These are phyloP conservation scores for Aphanomyces euteiches DNA, from an alignment of 352 stramenopile genomes.

Conservation along the genomic window DNA sequence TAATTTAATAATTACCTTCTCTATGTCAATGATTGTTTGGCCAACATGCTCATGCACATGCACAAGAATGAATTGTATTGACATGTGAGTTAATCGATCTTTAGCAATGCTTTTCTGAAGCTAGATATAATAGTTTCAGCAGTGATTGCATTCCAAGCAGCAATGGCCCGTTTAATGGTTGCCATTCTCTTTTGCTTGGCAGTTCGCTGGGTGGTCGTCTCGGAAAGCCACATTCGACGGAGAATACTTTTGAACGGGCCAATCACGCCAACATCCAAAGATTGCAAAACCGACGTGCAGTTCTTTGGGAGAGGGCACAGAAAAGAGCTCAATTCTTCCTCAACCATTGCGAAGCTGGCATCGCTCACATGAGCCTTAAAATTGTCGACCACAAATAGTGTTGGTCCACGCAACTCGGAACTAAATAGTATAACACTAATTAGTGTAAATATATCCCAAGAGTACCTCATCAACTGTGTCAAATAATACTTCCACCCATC, in stretches of 20 bases:
- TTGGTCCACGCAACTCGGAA: too few relatives aligned
- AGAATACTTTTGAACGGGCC: constrained; percentile 29
- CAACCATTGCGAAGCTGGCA: background rate
- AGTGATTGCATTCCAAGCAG: background rate
- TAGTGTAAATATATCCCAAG: constrained; percentile 26
- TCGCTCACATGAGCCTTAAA: constrained; percentile 32
- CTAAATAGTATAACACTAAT: too few relatives aligned
- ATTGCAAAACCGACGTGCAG: constrained; percentile 24
- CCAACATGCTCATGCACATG: too few relatives aligned
- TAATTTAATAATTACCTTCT: too few relatives aligned
- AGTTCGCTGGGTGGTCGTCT: background rate
- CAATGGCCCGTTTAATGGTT: constrained; percentile 1
- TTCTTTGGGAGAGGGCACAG: constrained; percentile 18
- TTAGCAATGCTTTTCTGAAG: background rate
- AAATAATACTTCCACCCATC: constrained; percentile 28
- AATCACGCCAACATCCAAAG: constrained; percentile 30
- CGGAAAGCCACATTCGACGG: too few relatives aligned
- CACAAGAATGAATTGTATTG: too few relatives aligned
- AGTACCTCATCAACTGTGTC: background rate
- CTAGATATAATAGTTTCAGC: background rate
- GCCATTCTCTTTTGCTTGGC: constrained; percentile 2
- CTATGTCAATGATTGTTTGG: too few relatives aligned
- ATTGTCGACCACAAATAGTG: constrained; percentile 22
- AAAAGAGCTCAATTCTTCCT: constrained; percentile 11
- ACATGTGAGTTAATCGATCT: too few relatives aligned